phyloP scores from a whole-genome alignment of 2,329 filamentous ascomycete species.

The Colletotrichum kahawae region DNA sequence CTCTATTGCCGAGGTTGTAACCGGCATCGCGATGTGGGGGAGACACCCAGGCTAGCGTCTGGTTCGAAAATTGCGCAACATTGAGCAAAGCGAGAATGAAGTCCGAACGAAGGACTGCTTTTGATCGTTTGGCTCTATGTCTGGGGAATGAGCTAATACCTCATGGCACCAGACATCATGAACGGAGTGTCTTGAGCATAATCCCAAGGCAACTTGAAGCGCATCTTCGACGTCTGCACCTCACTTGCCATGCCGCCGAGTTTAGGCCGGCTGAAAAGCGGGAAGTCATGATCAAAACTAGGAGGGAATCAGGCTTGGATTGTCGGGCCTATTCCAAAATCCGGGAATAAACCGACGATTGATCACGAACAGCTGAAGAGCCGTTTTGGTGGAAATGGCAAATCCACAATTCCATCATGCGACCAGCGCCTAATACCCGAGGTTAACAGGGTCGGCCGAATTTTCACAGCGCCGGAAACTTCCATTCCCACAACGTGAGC shows the following conservation, averaged over 20 bases:
- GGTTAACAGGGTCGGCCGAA: background rate
- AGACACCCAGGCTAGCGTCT: background rate
- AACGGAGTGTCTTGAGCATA: background rate
- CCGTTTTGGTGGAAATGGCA: background rate
- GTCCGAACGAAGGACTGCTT: background rate
- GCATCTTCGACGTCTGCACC: background rate
- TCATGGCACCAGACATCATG: background rate
- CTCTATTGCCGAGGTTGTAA: background rate
- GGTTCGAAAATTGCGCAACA: background rate
- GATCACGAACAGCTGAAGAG: background rate
- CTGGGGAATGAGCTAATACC: background rate
- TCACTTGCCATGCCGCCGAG: background rate
- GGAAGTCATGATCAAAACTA: background rate
- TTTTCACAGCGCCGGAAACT: background rate
- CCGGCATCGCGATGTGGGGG: background rate
- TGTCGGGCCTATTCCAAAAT: background rate
- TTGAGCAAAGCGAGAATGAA: background rate
- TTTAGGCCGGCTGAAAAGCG: background rate
- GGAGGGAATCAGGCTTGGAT: background rate
- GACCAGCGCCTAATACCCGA: background rate
- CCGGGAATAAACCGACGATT: background rate
- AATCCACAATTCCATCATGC: background rate
- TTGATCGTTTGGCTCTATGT: background rate
- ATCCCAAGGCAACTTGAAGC: background rate
- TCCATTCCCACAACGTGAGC: background rate